A percentile compares a stretch with the other conserved stretches of the same genome.
Evolutionary conservation across 768 basidiomycete genomes (phyloP).

Genomic region (Kwoniella botswanensis): DNA sequence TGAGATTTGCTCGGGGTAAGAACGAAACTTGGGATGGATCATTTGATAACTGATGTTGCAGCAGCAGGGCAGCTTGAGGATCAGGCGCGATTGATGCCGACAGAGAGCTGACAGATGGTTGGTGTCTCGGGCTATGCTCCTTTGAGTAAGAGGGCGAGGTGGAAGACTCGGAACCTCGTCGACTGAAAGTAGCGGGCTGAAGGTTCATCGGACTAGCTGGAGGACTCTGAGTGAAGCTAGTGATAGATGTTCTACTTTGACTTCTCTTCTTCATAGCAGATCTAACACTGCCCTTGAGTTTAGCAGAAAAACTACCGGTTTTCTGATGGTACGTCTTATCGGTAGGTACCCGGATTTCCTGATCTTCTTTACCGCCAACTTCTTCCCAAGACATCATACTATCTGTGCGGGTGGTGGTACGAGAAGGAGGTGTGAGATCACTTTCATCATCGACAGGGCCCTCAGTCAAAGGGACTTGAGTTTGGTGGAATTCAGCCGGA

Average conservation of each 20-base stretch:
- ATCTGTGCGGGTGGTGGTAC: conserved; percentile 23
- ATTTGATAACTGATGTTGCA: conserved; percentile 65
- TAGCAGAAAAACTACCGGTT: conserved; percentile 48
- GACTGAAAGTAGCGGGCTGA: conserved; percentile 17
- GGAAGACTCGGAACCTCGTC: conserved; percentile 43
- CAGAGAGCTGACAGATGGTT: conserved; percentile 43
- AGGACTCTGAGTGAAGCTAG: conserved; percentile 23
- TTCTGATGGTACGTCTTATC: conserved; percentile 47
- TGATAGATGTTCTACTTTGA: conserved; percentile 32
- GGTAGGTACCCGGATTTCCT: conserved; percentile 38
- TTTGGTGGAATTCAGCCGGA: conserved; percentile 4
- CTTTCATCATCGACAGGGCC: conserved; percentile 17
- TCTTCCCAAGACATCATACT: conserved; percentile 56
- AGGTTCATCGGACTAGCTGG: conserved; percentile 34
- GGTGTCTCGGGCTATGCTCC: conserved; percentile 61
- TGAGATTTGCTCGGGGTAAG: conserved; percentile 72
- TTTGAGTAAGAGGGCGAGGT: conserved; percentile 32
- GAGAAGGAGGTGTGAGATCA: conserved; percentile 26
- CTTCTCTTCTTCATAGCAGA: conserved; percentile 45
- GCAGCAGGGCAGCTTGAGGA: conserved; percentile 41
- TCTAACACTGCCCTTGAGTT: conserved; percentile 43
- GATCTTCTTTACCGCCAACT: conserved; percentile 44
- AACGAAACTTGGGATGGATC: conserved; percentile 69
- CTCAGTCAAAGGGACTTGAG: not conserved
- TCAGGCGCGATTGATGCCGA: conserved; percentile 28